These are phyloP conservation scores for Volvariella volvacea DNA, from an alignment of 1,284 basidiomycete genomes.

Conservation along the genomic window DNA sequence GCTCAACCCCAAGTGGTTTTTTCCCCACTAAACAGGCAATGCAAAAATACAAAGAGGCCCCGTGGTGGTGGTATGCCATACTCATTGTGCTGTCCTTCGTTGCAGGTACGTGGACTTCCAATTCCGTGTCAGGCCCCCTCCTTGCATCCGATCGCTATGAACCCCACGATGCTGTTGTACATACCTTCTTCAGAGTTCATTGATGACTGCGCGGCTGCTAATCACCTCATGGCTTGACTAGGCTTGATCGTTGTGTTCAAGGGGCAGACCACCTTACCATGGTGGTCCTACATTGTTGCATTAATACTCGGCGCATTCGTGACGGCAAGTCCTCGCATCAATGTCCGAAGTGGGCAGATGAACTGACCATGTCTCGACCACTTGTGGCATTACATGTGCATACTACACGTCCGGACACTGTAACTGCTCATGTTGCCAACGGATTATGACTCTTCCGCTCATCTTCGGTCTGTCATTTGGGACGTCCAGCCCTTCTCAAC, in stretches of 20 bases:
- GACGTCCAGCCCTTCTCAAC: slow-evolving; percentile 30
- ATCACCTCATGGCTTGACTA: slow-evolving; percentile 13
- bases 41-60: slow-evolving; percentile 45
- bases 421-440: too few species aligned
- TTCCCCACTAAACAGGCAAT: too few species aligned
- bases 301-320: slow-evolving; percentile 33
- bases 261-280: slow-evolving; percentile 56
- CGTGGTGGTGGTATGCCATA: slow-evolving; percentile 47
- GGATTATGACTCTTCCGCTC: too few species aligned
- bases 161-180: too few species aligned
- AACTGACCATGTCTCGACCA: not conserved
- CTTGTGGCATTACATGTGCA: not conserved
- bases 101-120: slow-evolving; percentile 32
- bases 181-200: too few species aligned
- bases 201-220: not conserved
- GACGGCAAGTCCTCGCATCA: slow-evolving; percentile 20
- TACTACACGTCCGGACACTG: too few species aligned
- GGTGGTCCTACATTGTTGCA: slow-evolving; percentile 53
- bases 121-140: not conserved
- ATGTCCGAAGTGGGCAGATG: not conserved
- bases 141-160: not conserved
- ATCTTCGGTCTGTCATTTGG: not conserved
- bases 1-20: too few species aligned
- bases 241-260: slow-evolving; percentile 51
- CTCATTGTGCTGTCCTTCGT: slow-evolving; percentile 46